Evolutionary conservation across 306 rosid species (phyloP), one percentile per base, ranked within the genome.

Genomic region (Cucumis hystrix): DNA sequence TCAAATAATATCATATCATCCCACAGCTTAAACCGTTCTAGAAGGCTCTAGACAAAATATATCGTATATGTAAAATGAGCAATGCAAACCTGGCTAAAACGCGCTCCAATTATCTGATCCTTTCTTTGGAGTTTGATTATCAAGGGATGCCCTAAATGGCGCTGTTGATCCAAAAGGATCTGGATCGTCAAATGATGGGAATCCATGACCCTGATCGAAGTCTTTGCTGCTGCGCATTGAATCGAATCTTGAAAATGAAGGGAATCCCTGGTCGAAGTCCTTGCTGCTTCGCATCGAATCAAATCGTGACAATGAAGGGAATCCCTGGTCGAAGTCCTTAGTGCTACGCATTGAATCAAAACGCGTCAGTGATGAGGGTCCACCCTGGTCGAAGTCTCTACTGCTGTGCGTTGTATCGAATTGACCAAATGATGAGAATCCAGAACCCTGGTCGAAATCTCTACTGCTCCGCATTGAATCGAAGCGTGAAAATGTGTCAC

Each of bases 41-140:
- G 71, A 86, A 82, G 61, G 69, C 85, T 80, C 55, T 80, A 80
- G 72, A 77, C 76, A 52, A 49, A 37, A 54, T 54, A 67, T 69
- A 81, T 49, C 79, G 45, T 64, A 75, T 76, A 75, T 73, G 72
- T 76, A 76, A 75, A n/a, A 65, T 39, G 40, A 43, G 75, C 62
- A 8, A 18, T 64, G 11, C 41, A 76, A 57, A 83, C 75, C 76
- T 82, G 56, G 74, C 92, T 96, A 92, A 82, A 96, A 92, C 6
- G 94, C 94, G 77, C 91, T 92, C 99, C 98, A 96, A 79, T 80
- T 84, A 82, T 91, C 93, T 7, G 96, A 86, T 70, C 81, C 89
- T 84, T 71, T 86, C 81, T 84, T 86, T 0, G 97, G 92, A 79
- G 89, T 91, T 84, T 92, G 91, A 86, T 79, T 80, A 41, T 92